Conservation (phyloP, 2,329 filamentous ascomycete genomes). For the Colletotrichum gloeosporioides region DNA sequence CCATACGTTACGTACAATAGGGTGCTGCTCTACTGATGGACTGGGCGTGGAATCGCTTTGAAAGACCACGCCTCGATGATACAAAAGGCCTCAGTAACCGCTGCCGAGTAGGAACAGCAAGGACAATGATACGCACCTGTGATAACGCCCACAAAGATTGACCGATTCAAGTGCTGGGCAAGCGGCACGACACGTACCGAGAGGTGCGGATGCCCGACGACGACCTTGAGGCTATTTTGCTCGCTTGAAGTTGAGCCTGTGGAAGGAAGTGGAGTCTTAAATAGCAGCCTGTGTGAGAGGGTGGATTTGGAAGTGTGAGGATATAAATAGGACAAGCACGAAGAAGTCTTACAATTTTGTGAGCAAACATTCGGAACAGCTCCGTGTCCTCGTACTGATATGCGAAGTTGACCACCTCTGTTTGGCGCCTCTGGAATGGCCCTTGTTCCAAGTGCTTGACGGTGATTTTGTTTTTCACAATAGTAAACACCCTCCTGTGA, state of each 20-base stretch:
- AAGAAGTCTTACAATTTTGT: not conserved
- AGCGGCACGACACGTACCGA: not conserved
- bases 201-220: rapidly evolving
- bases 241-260: not conserved
- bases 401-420: not conserved
- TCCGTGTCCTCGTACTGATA: not conserved
- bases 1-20: not conserved
- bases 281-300: not conserved
- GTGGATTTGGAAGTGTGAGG: not conserved
- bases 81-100: not conserved
- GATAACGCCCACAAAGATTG: not conserved
- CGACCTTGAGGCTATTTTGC: not conserved
- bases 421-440: rapidly evolving
- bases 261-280: not conserved
- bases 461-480: rapidly evolving
- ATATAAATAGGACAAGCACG: not conserved
- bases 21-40: too few species aligned
- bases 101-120: not conserved
- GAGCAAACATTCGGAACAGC: too few species aligned
- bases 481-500: rapidly evolving
- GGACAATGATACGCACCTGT: not conserved
- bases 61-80: not conserved
- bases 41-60: not conserved
- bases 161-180: not conserved
- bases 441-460: rapidly evolving